Base-by-base conservation (phyloP, 192 early-diverging fungal genomes). In the Coemansia sp. region DNA sequence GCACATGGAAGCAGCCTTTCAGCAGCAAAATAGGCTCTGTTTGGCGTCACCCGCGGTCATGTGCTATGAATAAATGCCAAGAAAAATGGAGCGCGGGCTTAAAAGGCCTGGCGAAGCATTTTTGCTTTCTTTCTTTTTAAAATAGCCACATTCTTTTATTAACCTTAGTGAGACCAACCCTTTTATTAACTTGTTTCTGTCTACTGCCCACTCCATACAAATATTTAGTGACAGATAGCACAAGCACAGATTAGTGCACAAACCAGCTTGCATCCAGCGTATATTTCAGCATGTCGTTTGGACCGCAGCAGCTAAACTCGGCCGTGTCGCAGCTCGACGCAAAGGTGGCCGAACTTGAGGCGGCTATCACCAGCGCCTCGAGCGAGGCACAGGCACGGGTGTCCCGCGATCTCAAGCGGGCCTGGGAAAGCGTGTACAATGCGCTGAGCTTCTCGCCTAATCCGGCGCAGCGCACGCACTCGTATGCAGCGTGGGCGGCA, bases 371-470 rank as follows among this genome's bases (percentile, higher is more conserved):
- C 1, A 64, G 48, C 6, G 75, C 75, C 4, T 68, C 75, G n/a
- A 77, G 57, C 59, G 69, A 71, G 21, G 75, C 75, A 6, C 75
- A 77, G 62, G 75, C 69, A 0, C 69, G 69, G 6, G 65, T 77
- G 16, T 72, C 69, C 3, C 75, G 75, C 53, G 69, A 77, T 62
- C 69, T 77, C 37, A 68, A 71, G 75, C 64, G 62, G 25, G 75
- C 75, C 4, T 77, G 75, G 75, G 75, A 77, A 39, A 61, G 69
- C 62, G 75, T 77, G 25, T 71, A 71, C 65, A 77, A 72, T 63
- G 75, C 75, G 4, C 66, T 77, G 48, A 63, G 68, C 48, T 65
- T 67, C 54, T 71, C 75, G 47, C 69, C 75, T 6, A 72, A 17
- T 9, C 62, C 69, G 3, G 48, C 59, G 6, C 47, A 63, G 41